Base-by-base conservation (phyloP, 179 eudicot genomes). In the Spinacia oleracea region DNA sequence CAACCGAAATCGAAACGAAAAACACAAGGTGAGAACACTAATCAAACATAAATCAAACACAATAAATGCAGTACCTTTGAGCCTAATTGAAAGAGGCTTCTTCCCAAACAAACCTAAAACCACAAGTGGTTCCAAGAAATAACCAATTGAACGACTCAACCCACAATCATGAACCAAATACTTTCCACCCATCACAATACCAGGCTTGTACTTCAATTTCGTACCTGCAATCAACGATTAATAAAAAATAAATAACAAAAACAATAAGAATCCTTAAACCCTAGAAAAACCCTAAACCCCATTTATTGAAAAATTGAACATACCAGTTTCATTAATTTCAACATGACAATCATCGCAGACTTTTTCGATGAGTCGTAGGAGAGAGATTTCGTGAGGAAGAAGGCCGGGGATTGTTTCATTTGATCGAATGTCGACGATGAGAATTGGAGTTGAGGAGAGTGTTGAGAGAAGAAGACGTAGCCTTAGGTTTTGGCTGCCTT, bases 281-380 rank as follows among this genome's bases (percentile, higher is more conserved):
- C 64, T 20, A 38, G 31, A 25, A 27, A 60, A 55, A 65, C 71
- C 71, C 42, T 16, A 78, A 74, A 72, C 75, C 74, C 78, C 14
- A 69, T 42, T n/a, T 2, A 55, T 2, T 8, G 42, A 5, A 29
- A 43, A 25, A n/a, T 14, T 14, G 29, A 64, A 42, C 12, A 27
- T 72, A 91, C 98, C 98, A 3, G 97, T 94, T 81, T 94, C 97
- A 40, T 94, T 94, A 79, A 94, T 93, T 81, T 89, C 88, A 4
- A 94, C 88, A 4, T 38, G 75, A 67, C 93, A 90, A 73, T 87
- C 98, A 62, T 94, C 97, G 76, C 81, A 90, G n/a, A 93, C 78
- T 66, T 83, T 87, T 70, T 94, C 96, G 21, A 92, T 83, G 73
- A 94, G 90, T 25, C 90, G 91, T 77, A 94, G 96, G 60, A 94